Base-by-base conservation (phyloP, 176 grass and related monocot species). In the Olyra latifolia region DNA sequence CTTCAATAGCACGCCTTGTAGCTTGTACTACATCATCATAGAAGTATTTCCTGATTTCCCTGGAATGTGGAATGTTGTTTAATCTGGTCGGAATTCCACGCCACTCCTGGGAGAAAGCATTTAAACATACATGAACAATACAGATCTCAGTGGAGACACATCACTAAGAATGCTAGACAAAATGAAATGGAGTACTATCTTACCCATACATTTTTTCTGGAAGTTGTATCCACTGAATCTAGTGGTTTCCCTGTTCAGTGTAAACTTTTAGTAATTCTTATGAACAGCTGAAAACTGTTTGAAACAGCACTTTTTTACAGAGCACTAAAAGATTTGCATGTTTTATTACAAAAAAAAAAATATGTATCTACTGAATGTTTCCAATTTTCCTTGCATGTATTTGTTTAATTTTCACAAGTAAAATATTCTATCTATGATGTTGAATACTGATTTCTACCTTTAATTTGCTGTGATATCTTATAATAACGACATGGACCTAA, bases 51-150 rank as follows among this genome's bases (percentile, higher is more conserved):
- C 95, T 88, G 65, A 98, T 98, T 81, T 98, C 95, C 63, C 88
- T 92, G n/a, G 95, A 98, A 79, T 98, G 95, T 73, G 95, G 95
- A 82, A 92, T 92, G 85, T 94, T 98, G 76, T 98, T 94, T 84
- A 98, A 87, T 77, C 85, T 94, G 19, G 95, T 98, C 46, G 95
- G 95, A 91, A 98, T 94, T 75, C 95, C 95, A 74, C 92, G 81
- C 81, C 86, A 98, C 27, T 86, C 83, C 95, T 98, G 77, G 24
- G 50, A 83, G 29, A 77, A 60, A 82, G 29, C 1, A 75, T 30
- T 69, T 73, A 83, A 50, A 38, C 2, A 52, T 54, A 79, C 60
- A 80, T 44, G 32, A 68, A 84, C n/a, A 72, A 66, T 69, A 55
- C 13, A 53, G 13, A 79, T 66, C 23, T 24, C 84, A 62, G 43